Conservation (phyloP, 441 rosid genomes). For the Bruguiera hainesii region DNA sequence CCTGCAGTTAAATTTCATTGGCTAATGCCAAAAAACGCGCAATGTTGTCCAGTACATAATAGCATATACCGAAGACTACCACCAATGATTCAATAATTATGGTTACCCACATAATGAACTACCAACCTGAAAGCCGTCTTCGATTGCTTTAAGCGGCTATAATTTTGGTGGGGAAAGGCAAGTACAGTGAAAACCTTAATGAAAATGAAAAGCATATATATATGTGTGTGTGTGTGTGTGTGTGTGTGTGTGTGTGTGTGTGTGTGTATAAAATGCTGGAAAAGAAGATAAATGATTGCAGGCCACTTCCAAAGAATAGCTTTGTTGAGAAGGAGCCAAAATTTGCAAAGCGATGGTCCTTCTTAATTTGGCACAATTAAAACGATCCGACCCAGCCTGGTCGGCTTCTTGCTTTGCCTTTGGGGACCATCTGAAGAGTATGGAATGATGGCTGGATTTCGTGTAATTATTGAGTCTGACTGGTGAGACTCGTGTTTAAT, state of each 20-base stretch:
- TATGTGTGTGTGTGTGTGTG: neutral
- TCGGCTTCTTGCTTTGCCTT: conserved; percentile 21
- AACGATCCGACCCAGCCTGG: conserved; percentile 8
- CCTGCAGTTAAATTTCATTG: too few species aligned
- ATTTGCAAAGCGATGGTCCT: conserved; percentile 15
- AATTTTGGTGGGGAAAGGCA: conserved; percentile 6
- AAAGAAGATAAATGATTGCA: neutral
- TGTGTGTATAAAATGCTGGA: conserved; percentile 2
- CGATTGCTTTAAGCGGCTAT: neutral
- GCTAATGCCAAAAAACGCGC: too few species aligned
- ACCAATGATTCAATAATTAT: conserved; percentile 23
- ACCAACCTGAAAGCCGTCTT: conserved; percentile 33
- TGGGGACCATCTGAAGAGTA: conserved; percentile 12
- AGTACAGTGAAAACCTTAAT: conserved; percentile 2
- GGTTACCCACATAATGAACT: conserved; percentile 10
- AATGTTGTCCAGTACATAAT: too few species aligned
- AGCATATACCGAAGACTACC: too few species aligned
- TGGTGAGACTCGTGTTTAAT: neutral
- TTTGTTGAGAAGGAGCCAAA: conserved; percentile 37
- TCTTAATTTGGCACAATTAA: conserved; percentile 22
- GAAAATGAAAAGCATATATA: neutral
- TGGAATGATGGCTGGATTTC: conserved; percentile 5
- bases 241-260: too few species aligned
- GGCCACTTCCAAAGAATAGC: conserved; percentile 28
- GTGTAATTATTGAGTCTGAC: neutral